These are phyloP conservation scores for Pseudisothecium myosuroides DNA, from an alignment of 225 moss, liverwort and hornwort genomes.

Conservation along the genomic window DNA sequence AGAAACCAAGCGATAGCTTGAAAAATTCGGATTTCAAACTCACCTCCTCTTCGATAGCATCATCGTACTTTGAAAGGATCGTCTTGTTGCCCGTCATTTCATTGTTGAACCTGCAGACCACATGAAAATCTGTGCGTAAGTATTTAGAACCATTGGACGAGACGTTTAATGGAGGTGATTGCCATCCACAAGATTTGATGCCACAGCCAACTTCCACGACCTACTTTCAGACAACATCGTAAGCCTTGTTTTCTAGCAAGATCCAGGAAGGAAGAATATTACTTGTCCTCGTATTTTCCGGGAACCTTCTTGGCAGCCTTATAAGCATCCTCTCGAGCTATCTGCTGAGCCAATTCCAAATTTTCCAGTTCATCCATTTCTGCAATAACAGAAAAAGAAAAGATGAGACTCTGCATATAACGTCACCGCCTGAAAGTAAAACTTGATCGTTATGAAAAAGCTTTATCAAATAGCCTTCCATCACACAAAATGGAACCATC, in stretches of 20 bases:
- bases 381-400: conserved; percentile 12
- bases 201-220: background rate
- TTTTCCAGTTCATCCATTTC: conserved; percentile 83
- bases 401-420: background rate
- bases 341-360: conserved; percentile 75
- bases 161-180: background rate
- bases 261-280: background rate
- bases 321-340: conserved; percentile 79
- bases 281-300: conserved; percentile 95
- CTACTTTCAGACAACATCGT: background rate
- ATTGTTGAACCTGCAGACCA: conserved; percentile 61
- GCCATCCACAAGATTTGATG: background rate
- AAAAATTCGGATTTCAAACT: background rate
- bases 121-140: background rate
- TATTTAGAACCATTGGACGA: background rate
- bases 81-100: conserved; percentile 66
- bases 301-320: conserved; percentile 92
- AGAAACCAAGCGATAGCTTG: background rate
- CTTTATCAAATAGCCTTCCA: background rate
- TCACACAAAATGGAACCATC: background rate
- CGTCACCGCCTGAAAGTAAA: background rate
- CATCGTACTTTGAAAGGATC: conserved; percentile 91
- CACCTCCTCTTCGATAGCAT: conserved; percentile 77
- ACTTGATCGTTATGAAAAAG: background rate
- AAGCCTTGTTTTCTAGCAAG: background rate